These are phyloP conservation scores for Sicyos baderoa DNA, from an alignment of 306 rosid genomes.

Conservation along the genomic window DNA sequence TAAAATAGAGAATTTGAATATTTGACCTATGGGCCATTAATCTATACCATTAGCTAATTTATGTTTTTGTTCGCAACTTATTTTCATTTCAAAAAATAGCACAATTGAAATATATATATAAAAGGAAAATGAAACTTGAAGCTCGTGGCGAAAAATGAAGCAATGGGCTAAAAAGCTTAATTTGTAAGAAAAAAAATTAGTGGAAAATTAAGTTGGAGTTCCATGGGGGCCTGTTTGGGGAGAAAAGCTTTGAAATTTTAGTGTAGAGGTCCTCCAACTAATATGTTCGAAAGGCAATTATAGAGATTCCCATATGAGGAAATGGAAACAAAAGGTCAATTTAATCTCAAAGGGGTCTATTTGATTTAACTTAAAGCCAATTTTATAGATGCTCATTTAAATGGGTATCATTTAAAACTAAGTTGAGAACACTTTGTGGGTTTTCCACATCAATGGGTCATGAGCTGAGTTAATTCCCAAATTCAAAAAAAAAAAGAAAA, in stretches of 20 bases:
- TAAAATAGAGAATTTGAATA: no score
- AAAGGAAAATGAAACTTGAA: no score
- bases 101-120: no score
- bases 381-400: background rate
- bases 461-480: background rate
- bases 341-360: background rate
- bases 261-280: background rate
- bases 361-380: background rate
- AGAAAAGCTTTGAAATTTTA: background rate
- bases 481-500: no score
- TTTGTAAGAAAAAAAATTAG: no score
- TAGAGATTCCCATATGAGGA: constrained; percentile 15
- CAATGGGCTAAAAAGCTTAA: no score
- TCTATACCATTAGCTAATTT: no score
- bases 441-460: constrained; percentile 15
- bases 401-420: background rate
- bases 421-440: background rate
- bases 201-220: background rate
- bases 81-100: background rate
- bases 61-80: background rate
- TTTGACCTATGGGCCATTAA: no score
- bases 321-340: background rate
- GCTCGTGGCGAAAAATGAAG: no score
- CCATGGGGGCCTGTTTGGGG: background rate
- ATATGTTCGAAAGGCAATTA: constrained; percentile 18